A percentile compares a stretch with the other conserved stretches of the same genome.
phyloP scores from a whole-genome alignment of 371 early-diverging fungal species.

The Phascolomyces articulosus region DNA sequence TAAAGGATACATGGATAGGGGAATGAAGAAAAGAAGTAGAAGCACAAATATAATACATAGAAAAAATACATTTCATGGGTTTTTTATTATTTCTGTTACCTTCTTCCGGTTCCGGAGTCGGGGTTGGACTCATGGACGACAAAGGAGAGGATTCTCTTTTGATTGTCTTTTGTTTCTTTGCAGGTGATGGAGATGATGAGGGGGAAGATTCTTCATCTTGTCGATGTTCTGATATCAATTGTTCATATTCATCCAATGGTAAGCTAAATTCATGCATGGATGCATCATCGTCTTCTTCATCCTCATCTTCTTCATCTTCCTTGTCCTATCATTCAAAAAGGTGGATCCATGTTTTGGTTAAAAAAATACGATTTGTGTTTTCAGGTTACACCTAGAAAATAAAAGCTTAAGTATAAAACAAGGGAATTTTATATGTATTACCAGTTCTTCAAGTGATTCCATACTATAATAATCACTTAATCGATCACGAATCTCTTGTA shows the following conservation, averaged over 20 bases:
- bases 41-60: not conserved
- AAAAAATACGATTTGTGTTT: not conserved
- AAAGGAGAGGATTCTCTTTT: slow-evolving; percentile 58
- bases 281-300: slow-evolving; percentile 44
- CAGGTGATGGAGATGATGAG: slow-evolving; percentile 28
- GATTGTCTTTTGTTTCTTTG: slow-evolving; percentile 44
- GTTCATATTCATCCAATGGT: slow-evolving; percentile 61
- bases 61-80: too few relatives aligned
- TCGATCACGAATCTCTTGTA: slow-evolving; percentile 58
- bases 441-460: slow-evolving; percentile 60
- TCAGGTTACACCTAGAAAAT: not conserved
- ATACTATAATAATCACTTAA: slow-evolving; percentile 58
- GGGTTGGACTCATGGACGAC: slow-evolving; percentile 56
- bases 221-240: slow-evolving; percentile 58
- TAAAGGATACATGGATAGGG: not conserved
- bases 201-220: slow-evolving; percentile 40
- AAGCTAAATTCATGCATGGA: slow-evolving; percentile 56
- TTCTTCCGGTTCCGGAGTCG: slow-evolving; percentile 66
- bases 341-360: too few relatives aligned
- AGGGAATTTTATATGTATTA: slow-evolving; percentile 14
- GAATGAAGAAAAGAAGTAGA: not conserved
- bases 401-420: too few relatives aligned
- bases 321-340: too few relatives aligned
- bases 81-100: slow-evolving; percentile 36
- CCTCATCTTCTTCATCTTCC: slow-evolving; percentile 40